phyloP scores from a whole-genome alignment of 352 stramenopile species.

The Ophiocytium majus region DNA sequence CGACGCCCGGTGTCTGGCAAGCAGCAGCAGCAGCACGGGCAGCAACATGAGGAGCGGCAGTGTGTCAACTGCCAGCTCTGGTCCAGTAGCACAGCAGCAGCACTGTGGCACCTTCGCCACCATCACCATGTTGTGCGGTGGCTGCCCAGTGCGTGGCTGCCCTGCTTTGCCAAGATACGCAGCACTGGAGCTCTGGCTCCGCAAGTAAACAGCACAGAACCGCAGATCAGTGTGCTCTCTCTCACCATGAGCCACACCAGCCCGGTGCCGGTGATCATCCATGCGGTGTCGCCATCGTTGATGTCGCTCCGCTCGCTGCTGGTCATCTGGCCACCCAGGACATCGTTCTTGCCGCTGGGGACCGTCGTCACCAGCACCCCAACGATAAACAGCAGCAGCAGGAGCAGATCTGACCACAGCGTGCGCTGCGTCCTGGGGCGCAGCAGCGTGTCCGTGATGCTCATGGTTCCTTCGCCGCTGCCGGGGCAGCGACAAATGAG shows the following conservation, averaged over 20 bases:
- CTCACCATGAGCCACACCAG: constrained; percentile 70
- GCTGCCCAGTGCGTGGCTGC: too few species aligned
- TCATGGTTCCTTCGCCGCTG: constrained; percentile 4
- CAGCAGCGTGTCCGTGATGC: neutral
- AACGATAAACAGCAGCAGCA: constrained; percentile 7
- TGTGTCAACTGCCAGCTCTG: too few species aligned
- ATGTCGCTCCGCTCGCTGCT: neutral
- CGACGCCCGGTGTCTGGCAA: constrained; percentile 41
- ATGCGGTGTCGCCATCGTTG: constrained; percentile 64
- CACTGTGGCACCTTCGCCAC: too few species aligned
- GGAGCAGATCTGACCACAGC: neutral
- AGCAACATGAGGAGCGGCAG: too few species aligned
- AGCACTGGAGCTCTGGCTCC: too few species aligned
- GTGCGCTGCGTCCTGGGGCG: neutral
- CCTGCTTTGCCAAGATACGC: too few species aligned
- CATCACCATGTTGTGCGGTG: too few species aligned
- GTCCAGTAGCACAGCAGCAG: too few species aligned
- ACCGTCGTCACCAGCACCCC: constrained; percentile 13
- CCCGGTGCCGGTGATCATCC: constrained; percentile 63
- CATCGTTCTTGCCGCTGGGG: neutral
- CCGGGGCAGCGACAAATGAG: too few species aligned
- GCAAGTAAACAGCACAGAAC: too few species aligned
- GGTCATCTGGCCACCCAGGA: neutral
- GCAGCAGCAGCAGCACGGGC: neutral
- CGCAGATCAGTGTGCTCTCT: too few species aligned